phyloP scores from a whole-genome alignment of 805 yeast species.

The Scheffersomyces amazonensis region DNA sequence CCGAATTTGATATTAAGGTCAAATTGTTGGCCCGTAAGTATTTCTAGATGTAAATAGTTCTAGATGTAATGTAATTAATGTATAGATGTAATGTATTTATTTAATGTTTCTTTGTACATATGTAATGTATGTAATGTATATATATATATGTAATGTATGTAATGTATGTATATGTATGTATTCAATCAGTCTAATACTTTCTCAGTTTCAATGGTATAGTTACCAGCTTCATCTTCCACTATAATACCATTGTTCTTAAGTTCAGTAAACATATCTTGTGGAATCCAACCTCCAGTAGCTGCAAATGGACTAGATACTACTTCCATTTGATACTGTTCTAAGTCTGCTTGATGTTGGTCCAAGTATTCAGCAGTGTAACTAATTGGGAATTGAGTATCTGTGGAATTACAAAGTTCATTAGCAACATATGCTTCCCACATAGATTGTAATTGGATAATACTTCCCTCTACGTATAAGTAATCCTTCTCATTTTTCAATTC shows the following conservation, averaged over 20 bases:
- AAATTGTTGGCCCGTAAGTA: slow-evolving; percentile 73
- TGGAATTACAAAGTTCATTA: slow-evolving; percentile 50
- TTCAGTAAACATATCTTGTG: slow-evolving; percentile 84
- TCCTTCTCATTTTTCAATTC: slow-evolving; percentile 59
- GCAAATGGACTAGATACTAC: slow-evolving; percentile 75
- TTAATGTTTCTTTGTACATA: no score
- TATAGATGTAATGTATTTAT: slow-evolving; percentile 1
- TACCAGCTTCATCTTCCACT: slow-evolving; percentile 49
- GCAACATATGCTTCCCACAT: slow-evolving; percentile 68
- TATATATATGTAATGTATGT: no score
- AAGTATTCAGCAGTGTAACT: slow-evolving; percentile 56
- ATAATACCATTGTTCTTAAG: slow-evolving; percentile 68
- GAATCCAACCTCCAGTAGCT: slow-evolving; percentile 93
- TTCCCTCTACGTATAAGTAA: slow-evolving; percentile 61
- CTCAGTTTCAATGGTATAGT: slow-evolving; percentile 32
- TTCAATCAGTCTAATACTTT: slow-evolving; percentile 12
- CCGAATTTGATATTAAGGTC: slow-evolving; percentile 73
- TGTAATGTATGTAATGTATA: no score
- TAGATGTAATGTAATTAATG: no score
- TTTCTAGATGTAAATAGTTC: slow-evolving; percentile 48
- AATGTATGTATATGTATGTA: not conserved
- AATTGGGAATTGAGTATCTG: slow-evolving; percentile 53
- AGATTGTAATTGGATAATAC: slow-evolving; percentile 60
- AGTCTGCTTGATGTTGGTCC: slow-evolving; percentile 52
- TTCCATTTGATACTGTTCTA: slow-evolving; percentile 67